Evolutionary conservation across 2,329 filamentous ascomycete species (phyloP), one percentile per base, ranked within the genome.

Genomic region (Trichoderma arundinaceum): DNA sequence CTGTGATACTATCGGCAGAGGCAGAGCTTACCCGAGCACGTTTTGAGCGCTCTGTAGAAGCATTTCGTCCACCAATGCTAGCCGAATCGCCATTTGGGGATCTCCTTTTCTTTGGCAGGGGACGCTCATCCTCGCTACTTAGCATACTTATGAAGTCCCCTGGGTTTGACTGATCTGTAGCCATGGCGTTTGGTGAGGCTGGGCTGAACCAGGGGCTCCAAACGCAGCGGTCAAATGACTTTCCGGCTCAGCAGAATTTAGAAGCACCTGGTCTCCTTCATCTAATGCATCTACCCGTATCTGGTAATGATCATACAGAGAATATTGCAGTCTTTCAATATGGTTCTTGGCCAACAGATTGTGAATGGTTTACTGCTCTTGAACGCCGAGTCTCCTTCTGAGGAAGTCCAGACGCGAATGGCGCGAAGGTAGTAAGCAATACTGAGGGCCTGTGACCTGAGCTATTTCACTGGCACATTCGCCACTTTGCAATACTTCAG

Each of bases 1-100:
- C 51, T 22, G 48, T 38, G 51, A 43, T 64, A 39, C 54, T 56
- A 8, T 17, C 44, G 8, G 64, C 35, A 43, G 65, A 64, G 13
- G 58, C 49, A 46, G 59, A 39, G 58, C 65, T 69, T 57, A 64
- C 3, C 33, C 61, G 72, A 51, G 66, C 53, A 58, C 70, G 69
- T 61, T 75, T 75, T 8, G 59, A 56, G 58, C 51, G 58, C 52
- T 54, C 19, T 39, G 44, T 44, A 38, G 69, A 67, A 32, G 43
- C 64, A 19, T 22, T 60, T 43, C 39, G 41, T 44, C 35, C 41
- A 33, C 35, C 17, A 13, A 9, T 19, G 38, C 15, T 28, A 13
- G 22, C 19, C 15, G 19, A 9, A 13, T 56, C 43, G 17, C 57
- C 59, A 46, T 54, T 41, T 43, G 51, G 52, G 17, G 41, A 46